Conservation (phyloP, 768 basidiomycete genomes). For the Auriscalpium orientale region DNA sequence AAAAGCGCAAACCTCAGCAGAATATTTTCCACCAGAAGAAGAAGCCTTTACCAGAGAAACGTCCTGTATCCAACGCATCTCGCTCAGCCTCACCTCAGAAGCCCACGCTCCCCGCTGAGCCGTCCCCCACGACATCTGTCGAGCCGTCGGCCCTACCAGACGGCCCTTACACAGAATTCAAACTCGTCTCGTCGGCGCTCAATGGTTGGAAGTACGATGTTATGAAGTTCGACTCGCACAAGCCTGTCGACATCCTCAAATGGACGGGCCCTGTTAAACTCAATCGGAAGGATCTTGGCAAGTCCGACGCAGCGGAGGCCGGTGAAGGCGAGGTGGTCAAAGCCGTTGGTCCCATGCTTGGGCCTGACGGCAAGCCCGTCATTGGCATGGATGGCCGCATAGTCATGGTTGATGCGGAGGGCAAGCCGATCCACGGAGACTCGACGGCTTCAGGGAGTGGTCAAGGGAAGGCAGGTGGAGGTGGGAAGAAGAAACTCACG, state of each 20-base stretch:
- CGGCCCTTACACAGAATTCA: conserved; percentile 66
- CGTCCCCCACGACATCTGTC: conserved; percentile 7
- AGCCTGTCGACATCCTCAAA: conserved; percentile 55
- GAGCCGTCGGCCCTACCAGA: conserved; percentile 46
- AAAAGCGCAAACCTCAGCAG: not conserved
- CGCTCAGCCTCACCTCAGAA: conserved; percentile 8
- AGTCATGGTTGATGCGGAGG: conserved; percentile 79
- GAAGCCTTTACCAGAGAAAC: conserved; percentile 8
- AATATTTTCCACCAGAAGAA: conserved; percentile 15
- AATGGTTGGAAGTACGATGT: conserved; percentile 90
- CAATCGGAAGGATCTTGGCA: conserved; percentile 75
- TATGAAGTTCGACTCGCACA: conserved; percentile 82
- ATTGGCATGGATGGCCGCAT: conserved; percentile 67
- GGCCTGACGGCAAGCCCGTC: conserved; percentile 78
- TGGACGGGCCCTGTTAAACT: conserved; percentile 78
- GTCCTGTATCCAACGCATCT: not conserved
- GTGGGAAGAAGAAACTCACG: conserved; percentile 61
- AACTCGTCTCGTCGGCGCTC: conserved; percentile 68
- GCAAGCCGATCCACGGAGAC: conserved; percentile 52
- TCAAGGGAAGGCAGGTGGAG: conserved; percentile 26
- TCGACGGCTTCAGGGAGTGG: conserved; percentile 33
- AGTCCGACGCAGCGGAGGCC: conserved; percentile 32
- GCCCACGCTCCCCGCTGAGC: conserved; percentile 7
- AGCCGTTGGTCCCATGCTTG: conserved; percentile 68
- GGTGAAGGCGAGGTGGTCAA: conserved; percentile 30